Base-by-base conservation (phyloP, 768 basidiomycete genomes). In the Rubroboletus satanas region DNA sequence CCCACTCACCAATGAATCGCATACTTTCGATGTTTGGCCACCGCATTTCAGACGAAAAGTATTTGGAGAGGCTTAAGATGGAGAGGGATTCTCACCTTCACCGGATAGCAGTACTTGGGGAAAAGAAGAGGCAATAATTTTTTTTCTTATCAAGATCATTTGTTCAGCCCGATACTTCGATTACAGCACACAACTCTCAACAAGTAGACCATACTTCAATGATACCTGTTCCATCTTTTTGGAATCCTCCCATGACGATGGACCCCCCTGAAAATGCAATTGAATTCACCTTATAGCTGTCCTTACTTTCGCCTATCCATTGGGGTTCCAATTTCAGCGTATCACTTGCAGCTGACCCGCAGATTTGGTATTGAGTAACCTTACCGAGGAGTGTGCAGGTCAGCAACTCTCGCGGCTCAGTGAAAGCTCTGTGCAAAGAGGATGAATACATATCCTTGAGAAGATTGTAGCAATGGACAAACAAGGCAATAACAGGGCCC, bases 401-500 rank as follows among this genome's bases (percentile, higher is more conserved):
- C 7, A 82, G 67, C 49, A 90, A 65, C 33, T 67, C 71, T 39
- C 73, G 71, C 1, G 79, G 54, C 18, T 73, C 75, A 9, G 73
- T 66, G 63, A 88, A 88, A 23, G 75, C 68, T 62, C 86, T 87
- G 41, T 1, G 18, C 0, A 46, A 50, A 39, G 28, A 43, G 33
- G 36, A 39, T 62, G 44, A 57, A 38, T 21, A 26, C 26, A 26
- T 26, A 38, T 18, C 26, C 32, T 21, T 33, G 35, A 49, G 21
- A 15, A 46, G 31, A 26, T n/a, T 2, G 8, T 18, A 18, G 29
- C 15, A 35, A 32, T 26, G 8, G 17, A 56, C 83, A 51, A 67
- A 90, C 90, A 88, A 57, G 10, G 82, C 81, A 43, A 88, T 87
- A 29, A 93, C 73, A 23, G 90, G 90, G 1, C 90, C 90, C 55